Percentiles rank a stretch among this genome's conserved stretches.
Conservation (phyloP, 805 yeast species). For the Saitoella complicata region DNA sequence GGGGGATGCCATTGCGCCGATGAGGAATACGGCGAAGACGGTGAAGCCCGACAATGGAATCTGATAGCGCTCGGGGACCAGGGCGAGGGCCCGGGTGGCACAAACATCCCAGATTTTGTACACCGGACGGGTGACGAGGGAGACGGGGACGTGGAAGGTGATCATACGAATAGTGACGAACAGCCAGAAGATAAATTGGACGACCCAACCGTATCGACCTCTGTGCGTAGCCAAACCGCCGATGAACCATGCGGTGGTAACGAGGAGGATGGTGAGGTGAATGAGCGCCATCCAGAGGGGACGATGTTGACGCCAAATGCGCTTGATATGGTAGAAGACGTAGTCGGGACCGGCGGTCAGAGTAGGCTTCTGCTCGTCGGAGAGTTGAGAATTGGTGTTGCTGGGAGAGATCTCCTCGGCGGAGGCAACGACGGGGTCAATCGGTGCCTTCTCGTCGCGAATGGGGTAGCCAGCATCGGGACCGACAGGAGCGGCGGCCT, state of each 20-base stretch:
- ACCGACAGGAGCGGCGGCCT: too few relatives aligned
- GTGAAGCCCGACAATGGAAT: conserved; percentile 29
- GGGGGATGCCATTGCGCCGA: conserved; percentile 39
- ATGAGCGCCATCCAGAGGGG: not conserved
- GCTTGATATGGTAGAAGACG: too few relatives aligned
- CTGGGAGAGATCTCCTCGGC: too few relatives aligned
- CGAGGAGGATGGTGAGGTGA: conserved; percentile 19
- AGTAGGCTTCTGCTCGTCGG: too few relatives aligned
- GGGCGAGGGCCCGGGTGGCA: conserved; percentile 14
- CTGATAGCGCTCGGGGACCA: conserved; percentile 30
- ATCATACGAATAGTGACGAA: conserved; percentile 35
- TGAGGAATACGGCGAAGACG: conserved; percentile 31
- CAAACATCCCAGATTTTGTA: conserved; percentile 21
- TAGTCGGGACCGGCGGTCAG: too few relatives aligned
- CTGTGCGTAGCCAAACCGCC: conserved; percentile 35
- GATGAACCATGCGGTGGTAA: conserved; percentile 44
- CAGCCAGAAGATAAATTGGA: conserved; percentile 39
- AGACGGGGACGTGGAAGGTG: conserved; percentile 32
- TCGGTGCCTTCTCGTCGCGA: too few relatives aligned
- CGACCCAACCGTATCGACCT: conserved; percentile 37
- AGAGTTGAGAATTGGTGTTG: too few relatives aligned
- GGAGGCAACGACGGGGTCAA: too few relatives aligned
- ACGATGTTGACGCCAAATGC: too few relatives aligned
- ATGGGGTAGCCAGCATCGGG: too few relatives aligned
- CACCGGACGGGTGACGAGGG: conserved; percentile 17